A percentile compares a stretch with the other conserved stretches of the same genome.
These are phyloP conservation scores for Pleurotus tuber-regium DNA, from an alignment of 768 basidiomycete species.

Conservation along the genomic window DNA sequence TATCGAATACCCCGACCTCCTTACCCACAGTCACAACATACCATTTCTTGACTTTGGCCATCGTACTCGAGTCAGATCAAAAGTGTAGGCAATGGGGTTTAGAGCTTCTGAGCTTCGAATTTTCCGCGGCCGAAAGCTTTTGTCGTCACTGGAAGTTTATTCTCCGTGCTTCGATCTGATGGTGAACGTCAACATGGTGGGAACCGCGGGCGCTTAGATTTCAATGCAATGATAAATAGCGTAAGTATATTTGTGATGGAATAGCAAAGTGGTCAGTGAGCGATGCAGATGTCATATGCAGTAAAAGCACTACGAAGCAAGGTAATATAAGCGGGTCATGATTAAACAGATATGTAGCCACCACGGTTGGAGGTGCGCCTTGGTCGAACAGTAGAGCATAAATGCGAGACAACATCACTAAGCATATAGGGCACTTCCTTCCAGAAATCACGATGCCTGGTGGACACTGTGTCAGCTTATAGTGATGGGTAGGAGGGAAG, in stretches of 20 bases:
- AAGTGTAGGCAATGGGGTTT: too few species aligned
- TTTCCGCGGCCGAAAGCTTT: too few species aligned
- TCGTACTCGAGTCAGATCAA: conserved; percentile 15
- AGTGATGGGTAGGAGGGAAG: neutral
- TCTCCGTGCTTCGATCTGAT: too few species aligned
- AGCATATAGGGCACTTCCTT: conserved; percentile 86
- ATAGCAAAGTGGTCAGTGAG: too few species aligned
- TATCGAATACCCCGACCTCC: conserved; percentile 35
- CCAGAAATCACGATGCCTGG: conserved; percentile 88
- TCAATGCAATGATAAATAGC: too few species aligned
- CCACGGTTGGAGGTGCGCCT: conserved; percentile 62
- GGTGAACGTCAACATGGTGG: too few species aligned
- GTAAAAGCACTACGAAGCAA: neutral
- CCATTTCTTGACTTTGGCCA: conserved; percentile 34
- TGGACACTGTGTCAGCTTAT: neutral
- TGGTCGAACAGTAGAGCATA: conserved; percentile 72
- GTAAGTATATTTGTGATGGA: too few species aligned
- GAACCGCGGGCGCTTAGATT: too few species aligned
- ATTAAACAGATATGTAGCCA: conserved; percentile 74
- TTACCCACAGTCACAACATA: conserved; percentile 40
- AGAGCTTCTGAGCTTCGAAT: too few species aligned
- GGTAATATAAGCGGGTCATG: conserved; percentile 12
- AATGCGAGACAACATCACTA: conserved; percentile 70
- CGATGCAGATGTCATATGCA: neutral
- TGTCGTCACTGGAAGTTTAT: too few species aligned